Percentiles rank a stretch among this genome's conserved stretches.
Evolutionary conservation across 2,329 filamentous ascomycete genomes (phyloP).

Genomic region (Penicillium expansum): DNA sequence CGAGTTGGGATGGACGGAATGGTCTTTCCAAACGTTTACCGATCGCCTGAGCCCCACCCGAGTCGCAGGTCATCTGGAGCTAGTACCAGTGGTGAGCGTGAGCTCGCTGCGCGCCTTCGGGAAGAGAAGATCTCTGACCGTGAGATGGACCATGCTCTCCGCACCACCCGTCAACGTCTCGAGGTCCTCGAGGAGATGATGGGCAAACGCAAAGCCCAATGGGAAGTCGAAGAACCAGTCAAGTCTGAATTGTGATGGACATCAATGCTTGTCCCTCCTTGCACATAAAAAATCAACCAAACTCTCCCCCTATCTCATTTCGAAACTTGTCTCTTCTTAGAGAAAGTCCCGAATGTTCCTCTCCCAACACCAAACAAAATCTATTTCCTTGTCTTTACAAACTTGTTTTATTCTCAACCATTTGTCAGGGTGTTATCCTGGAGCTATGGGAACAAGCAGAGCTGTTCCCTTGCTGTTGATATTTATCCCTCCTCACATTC

Average conservation of each 20-base stretch:
- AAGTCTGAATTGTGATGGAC: constrained; percentile 24
- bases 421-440: neutral
- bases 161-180: constrained; percentile 81
- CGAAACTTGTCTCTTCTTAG: neutral
- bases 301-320: neutral
- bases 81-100: constrained; percentile 36
- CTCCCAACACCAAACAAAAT: neutral
- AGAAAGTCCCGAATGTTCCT: neutral
- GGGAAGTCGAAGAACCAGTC: constrained; percentile 15
- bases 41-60: constrained; percentile 31
- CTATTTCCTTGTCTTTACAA: neutral
- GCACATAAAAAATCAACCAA: neutral
- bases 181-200: constrained; percentile 72
- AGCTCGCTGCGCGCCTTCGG: constrained; percentile 57
- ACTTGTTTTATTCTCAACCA: neutral
- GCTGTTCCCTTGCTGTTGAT: neutral
- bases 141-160: constrained; percentile 76
- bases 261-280: neutral
- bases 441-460: neutral
- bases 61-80: constrained; percentile 46
- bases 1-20: constrained; percentile 68
- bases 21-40: constrained; percentile 36
- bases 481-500: neutral
- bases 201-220: constrained; percentile 51
- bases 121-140: constrained; percentile 69